These are phyloP conservation scores for Amauroascus niger DNA, from an alignment of 2,329 filamentous ascomycete species.

Conservation along the genomic window DNA sequence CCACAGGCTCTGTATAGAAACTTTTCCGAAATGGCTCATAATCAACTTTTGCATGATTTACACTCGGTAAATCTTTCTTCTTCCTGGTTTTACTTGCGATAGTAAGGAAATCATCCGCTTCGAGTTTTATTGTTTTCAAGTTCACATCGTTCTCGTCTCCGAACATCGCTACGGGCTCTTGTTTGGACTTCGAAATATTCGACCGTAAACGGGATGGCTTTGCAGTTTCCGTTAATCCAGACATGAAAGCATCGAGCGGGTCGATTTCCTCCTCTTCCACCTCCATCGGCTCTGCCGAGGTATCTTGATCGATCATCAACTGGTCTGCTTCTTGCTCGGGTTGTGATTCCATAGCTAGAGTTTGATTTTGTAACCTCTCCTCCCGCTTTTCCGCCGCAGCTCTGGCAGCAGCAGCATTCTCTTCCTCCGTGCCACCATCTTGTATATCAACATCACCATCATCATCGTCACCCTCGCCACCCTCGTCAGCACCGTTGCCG, in stretches of 20 bases:
- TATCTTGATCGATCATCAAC: background rate
- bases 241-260: constrained; percentile 96
- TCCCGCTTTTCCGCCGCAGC: constrained; percentile 78
- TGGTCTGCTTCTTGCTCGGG: background rate
- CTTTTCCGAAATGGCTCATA: constrained; percentile 82
- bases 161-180: constrained; percentile 76
- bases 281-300: constrained; percentile 16
- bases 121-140: constrained; percentile 51
- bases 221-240: constrained; percentile 44
- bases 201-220: constrained; percentile 23
- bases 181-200: constrained; percentile 37
- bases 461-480: constrained; percentile 61
- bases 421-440: constrained; percentile 76
- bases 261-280: constrained; percentile 56
- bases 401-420: constrained; percentile 72
- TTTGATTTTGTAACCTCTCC: constrained; percentile 46
- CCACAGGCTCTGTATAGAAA: constrained; percentile 85
- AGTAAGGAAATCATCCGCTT: constrained; percentile 56
- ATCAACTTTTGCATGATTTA: constrained; percentile 79
- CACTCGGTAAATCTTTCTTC: constrained; percentile 86
- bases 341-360: background rate
- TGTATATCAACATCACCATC: constrained; percentile 58
- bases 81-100: constrained; percentile 60
- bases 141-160: constrained; percentile 68
- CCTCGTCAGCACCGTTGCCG: constrained; percentile 35